Percentiles rank a stretch among this genome's conserved stretches.
phyloP scores from a whole-genome alignment of 1,284 basidiomycete genomes.

The Moniliophthora roreri region DNA sequence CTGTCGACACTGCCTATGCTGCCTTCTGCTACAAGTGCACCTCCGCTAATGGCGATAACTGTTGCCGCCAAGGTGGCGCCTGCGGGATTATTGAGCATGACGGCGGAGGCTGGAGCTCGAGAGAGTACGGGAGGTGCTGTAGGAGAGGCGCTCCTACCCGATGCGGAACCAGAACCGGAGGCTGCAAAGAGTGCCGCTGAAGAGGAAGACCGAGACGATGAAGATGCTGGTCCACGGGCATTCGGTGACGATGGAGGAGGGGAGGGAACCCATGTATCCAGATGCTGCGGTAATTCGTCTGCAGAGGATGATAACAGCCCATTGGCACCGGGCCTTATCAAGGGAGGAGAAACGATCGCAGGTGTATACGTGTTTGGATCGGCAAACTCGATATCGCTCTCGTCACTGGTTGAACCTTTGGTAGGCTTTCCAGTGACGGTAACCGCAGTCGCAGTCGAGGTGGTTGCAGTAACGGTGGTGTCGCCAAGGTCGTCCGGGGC shows the following conservation, averaged over 20 bases:
- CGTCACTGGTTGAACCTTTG: neutral
- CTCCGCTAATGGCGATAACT: neutral
- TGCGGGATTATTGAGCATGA: neutral
- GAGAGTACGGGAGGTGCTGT: slow-evolving; percentile 1
- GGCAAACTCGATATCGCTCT: slow-evolving; percentile 3
- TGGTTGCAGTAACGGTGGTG: too few relatives aligned
- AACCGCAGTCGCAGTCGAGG: too few relatives aligned
- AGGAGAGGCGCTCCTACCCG: neutral
- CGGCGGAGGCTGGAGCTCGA: neutral
- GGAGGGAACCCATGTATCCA: neutral
- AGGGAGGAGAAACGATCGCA: neutral
- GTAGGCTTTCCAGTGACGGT: neutral
- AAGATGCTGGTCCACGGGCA: neutral
- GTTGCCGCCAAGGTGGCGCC: neutral
- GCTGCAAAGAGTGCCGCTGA: slow-evolving; percentile 1
- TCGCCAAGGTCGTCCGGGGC: too few relatives aligned
- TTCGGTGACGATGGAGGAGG: neutral
- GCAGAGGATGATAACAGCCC: too few relatives aligned
- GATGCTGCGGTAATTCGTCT: too few relatives aligned
- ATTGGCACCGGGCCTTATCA: too few relatives aligned
- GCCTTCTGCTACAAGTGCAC: neutral
- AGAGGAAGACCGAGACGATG: neutral
- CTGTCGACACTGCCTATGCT: neutral
- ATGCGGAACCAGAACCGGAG: neutral
- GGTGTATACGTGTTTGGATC: neutral